A percentile compares a stretch with the other conserved stretches of the same genome.
These are phyloP conservation scores for Parathielavia hyrcaniae DNA, from an alignment of 495 filamentous ascomycete species.

Conservation along the genomic window DNA sequence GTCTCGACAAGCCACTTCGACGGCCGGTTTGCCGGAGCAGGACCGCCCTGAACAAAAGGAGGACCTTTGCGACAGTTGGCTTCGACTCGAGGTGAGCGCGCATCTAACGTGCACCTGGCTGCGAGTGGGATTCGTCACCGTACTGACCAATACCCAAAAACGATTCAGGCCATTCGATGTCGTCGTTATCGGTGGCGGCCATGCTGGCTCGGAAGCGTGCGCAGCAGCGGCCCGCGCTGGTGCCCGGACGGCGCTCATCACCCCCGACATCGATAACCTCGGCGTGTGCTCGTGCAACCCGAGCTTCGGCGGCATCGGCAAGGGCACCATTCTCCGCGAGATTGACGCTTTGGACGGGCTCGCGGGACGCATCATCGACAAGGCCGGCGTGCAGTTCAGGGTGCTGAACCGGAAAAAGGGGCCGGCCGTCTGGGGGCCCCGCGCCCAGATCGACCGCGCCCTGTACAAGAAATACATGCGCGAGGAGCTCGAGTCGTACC, in stretches of 20 bases:
- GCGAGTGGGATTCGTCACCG: neutral
- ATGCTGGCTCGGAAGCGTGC: constrained; percentile 90
- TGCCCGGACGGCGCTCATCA: constrained; percentile 83
- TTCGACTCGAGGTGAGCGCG: constrained; percentile 32
- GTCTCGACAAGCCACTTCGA: constrained; percentile 27
- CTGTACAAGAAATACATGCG: constrained; percentile 90
- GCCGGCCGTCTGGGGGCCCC: constrained; percentile 91
- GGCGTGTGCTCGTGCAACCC: constrained; percentile 98
- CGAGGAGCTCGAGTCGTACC: constrained; percentile 71
- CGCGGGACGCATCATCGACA: constrained; percentile 83
- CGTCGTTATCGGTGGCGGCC: constrained; percentile 89
- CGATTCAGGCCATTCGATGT: constrained; percentile 74
- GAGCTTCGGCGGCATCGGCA: constrained; percentile 96
- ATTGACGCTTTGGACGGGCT: constrained; percentile 94
- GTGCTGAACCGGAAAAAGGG: constrained; percentile 85
- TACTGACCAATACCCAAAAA: neutral
- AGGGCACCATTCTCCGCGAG: constrained; percentile 92
- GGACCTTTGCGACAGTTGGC: constrained; percentile 37
- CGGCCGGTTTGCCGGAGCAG: constrained; percentile 12
- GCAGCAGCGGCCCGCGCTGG: constrained; percentile 88
- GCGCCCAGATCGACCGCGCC: constrained; percentile 90
- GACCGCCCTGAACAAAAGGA: constrained; percentile 10
- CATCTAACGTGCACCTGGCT: neutral
- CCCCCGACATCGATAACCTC: constrained; percentile 78
- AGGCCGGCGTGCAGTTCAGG: constrained; percentile 86